Evolutionary conservation across 2,329 filamentous ascomycete species (phyloP).

Genomic region (Alternaria brassicicola): DNA sequence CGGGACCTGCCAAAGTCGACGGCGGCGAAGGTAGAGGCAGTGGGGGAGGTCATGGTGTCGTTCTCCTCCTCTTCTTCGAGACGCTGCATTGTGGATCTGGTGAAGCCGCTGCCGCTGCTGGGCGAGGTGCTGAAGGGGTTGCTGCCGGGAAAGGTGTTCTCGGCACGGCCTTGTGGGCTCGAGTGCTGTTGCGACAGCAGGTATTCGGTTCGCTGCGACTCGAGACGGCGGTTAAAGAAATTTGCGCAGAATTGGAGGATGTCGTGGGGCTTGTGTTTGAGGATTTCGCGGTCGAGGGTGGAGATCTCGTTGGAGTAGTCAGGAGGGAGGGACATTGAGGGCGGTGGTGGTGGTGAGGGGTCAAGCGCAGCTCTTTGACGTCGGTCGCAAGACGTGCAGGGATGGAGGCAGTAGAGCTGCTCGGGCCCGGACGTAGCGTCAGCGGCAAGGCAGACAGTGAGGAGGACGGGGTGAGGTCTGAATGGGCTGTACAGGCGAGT

Average conservation of each 20-base stretch:
- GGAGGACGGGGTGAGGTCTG: not conserved
- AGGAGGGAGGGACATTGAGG: slow-evolving; percentile 51
- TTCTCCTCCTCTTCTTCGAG: slow-evolving; percentile 83
- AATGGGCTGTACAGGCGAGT: not conserved
- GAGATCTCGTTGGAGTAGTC: slow-evolving; percentile 64
- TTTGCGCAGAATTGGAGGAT: slow-evolving; percentile 74
- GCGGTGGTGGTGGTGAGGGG: slow-evolving; percentile 37
- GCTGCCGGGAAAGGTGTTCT: slow-evolving; percentile 75
- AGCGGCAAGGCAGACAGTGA: slow-evolving; percentile 14
- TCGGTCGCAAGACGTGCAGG: slow-evolving; percentile 46
- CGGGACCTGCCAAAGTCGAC: slow-evolving; percentile 50
- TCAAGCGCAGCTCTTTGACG: slow-evolving; percentile 47
- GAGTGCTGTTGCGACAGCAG: slow-evolving; percentile 58
- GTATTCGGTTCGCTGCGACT: slow-evolving; percentile 66
- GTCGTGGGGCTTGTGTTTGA: slow-evolving; percentile 65
- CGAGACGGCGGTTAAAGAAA: slow-evolving; percentile 69
- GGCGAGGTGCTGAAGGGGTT: slow-evolving; percentile 72
- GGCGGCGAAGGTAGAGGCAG: slow-evolving; percentile 56
- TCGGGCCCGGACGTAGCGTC: slow-evolving; percentile 35
- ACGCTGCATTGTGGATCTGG: slow-evolving; percentile 61
- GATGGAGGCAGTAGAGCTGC: slow-evolving; percentile 41
- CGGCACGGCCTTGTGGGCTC: slow-evolving; percentile 58
- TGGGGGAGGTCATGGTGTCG: slow-evolving; percentile 77
- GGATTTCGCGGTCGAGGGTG: slow-evolving; percentile 66
- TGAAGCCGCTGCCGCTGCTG: slow-evolving; percentile 50